A percentile compares a stretch with the other conserved stretches of the same genome.
phyloP scores from a whole-genome alignment of 2,329 filamentous ascomycete species.

The Cladosporium oxysporum region DNA sequence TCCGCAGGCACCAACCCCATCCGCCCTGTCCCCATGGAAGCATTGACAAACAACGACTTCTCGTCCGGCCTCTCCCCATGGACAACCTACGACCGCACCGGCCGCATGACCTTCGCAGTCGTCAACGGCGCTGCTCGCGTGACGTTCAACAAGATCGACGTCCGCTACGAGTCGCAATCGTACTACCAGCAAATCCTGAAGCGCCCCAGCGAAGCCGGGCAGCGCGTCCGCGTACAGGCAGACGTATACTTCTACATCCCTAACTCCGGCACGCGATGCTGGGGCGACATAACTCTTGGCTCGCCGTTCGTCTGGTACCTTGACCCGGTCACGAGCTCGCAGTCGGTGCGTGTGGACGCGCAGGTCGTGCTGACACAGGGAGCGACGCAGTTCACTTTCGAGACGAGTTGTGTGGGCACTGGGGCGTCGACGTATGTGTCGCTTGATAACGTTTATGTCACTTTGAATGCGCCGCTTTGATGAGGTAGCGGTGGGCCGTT shows the following conservation, averaged over 20 bases:
- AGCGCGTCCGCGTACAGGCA: background rate
- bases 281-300: background rate
- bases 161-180: background rate
- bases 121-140: background rate
- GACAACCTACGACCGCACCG: background rate
- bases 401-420: background rate
- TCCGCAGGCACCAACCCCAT: background rate
- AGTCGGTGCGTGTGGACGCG: background rate
- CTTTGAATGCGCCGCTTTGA: background rate
- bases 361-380: background rate
- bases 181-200: background rate
- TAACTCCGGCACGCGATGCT: background rate
- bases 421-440: background rate
- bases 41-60: slow-evolving; percentile 2
- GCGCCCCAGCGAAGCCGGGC: background rate
- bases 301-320: background rate
- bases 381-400: background rate
- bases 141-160: background rate
- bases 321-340: background rate
- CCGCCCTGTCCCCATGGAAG: background rate
- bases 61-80: background rate
- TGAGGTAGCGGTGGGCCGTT: background rate
- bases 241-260: background rate
- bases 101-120: background rate
- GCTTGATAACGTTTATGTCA: background rate